phyloP scores from a whole-genome alignment of 306 rosid species.

The Prunus mume region DNA sequence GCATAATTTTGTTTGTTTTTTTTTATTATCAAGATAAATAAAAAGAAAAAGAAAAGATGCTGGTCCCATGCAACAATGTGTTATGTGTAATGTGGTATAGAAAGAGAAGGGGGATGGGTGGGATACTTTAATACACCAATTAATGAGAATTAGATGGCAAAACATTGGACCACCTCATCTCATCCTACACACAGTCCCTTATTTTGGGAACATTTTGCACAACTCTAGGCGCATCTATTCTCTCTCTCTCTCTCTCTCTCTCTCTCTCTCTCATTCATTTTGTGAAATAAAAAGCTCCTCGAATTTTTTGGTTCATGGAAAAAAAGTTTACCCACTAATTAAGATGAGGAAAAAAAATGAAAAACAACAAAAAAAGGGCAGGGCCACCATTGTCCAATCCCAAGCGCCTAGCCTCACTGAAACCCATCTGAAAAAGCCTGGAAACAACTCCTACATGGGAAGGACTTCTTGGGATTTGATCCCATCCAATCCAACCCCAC shows the following conservation, averaged over 20 bases:
- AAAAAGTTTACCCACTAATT: background rate
- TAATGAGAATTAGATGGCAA: conserved; percentile 67
- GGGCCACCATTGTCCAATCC: conserved; percentile 2
- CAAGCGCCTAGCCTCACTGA: conserved; percentile 28
- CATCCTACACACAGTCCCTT: conserved; percentile 47
- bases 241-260: background rate
- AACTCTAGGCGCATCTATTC: conserved; percentile 39
- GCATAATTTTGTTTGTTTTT: conserved; percentile 6
- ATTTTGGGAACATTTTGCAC: conserved; percentile 48
- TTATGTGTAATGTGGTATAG: conserved; percentile 17
- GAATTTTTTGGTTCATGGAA: background rate
- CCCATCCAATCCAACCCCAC: conserved; percentile 16
- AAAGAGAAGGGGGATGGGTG: conserved; percentile 43
- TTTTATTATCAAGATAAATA: background rate
- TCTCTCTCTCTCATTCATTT: background rate
- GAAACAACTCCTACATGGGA: conserved; percentile 54
- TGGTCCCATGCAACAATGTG: conserved; percentile 49
- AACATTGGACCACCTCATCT: conserved; percentile 84
- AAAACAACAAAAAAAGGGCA: conserved; percentile 8
- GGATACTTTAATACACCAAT: conserved; percentile 54
- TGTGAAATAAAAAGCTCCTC: background rate
- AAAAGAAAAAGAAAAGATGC: conserved; percentile 5
- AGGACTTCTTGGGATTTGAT: conserved; percentile 52
- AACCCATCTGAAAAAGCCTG: conserved; percentile 69
- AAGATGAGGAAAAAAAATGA: background rate